Percentiles rank a stretch among this genome's conserved stretches.
Conservation (phyloP, 2,329 filamentous ascomycete genomes). For the Curvularia sp. region DNA sequence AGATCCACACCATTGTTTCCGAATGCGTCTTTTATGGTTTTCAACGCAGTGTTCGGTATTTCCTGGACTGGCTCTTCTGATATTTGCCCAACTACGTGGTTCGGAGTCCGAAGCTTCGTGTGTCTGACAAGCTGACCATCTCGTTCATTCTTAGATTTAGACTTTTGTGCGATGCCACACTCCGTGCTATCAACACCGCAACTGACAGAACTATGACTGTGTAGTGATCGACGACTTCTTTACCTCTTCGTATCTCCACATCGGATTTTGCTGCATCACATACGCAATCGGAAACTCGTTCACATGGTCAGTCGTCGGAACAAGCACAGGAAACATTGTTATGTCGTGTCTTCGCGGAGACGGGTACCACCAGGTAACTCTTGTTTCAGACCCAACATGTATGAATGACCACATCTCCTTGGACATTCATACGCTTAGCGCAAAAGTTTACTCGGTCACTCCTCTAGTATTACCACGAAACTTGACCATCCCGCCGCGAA, state of each 20-base stretch:
- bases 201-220: constrained; percentile 25
- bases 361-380: constrained; percentile 16
- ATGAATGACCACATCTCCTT: neutral
- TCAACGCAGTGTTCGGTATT: constrained; percentile 20
- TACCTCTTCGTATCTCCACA: constrained; percentile 12
- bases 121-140: constrained; percentile 34
- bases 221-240: constrained; percentile 24
- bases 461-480: constrained; percentile 23
- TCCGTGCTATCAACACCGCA: neutral
- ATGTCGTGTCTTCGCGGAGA: constrained; percentile 28
- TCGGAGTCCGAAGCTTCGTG: constrained; percentile 32
- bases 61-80: constrained; percentile 33
- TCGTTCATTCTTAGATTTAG: constrained; percentile 34
- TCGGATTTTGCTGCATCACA: constrained; percentile 16
- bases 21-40: constrained; percentile 21
- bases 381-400: neutral
- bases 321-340: constrained; percentile 36
- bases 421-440: neutral
- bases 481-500: constrained; percentile 38
- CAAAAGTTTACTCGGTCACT: neutral
- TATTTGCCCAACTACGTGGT: constrained; percentile 35
- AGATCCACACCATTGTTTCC: constrained; percentile 27
- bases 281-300: constrained; percentile 24
- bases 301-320: constrained; percentile 29
- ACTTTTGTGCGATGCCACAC: constrained; percentile 21